Conservation (phyloP, 345 rosid genomes). For the Linum tenue region DNA sequence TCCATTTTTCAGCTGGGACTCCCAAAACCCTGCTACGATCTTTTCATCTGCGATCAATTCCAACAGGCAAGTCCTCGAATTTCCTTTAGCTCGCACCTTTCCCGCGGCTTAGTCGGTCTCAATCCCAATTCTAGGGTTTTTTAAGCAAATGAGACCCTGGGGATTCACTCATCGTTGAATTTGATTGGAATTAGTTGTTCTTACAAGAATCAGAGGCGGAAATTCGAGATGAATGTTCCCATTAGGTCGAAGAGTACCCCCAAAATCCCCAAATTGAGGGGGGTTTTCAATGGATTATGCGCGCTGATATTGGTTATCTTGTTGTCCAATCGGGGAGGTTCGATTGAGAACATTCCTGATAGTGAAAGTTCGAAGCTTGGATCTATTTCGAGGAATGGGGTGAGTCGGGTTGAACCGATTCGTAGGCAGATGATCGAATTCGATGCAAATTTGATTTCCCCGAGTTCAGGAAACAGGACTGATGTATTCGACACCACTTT, state of each 20-base stretch:
- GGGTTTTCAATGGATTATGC: conserved; percentile 14
- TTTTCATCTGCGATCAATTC: background rate
- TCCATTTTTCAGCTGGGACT: background rate
- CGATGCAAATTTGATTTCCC: background rate
- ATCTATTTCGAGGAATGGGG: conserved; percentile 7
- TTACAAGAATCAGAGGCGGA: background rate
- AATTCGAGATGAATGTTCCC: conserved; percentile 6
- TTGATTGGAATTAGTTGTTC: background rate
- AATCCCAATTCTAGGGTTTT: conserved; percentile 10
- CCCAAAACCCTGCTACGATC: background rate
- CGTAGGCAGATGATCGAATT: conserved; percentile 16
- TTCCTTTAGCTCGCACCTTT: background rate
- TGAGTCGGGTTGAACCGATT: background rate
- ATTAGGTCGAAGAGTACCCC: background rate
- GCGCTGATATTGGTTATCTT: conserved; percentile 12
- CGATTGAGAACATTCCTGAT: background rate
- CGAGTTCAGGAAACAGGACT: conserved; percentile 9
- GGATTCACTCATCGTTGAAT: background rate
- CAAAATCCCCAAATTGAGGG: conserved; percentile 13
- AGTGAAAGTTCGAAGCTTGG: background rate
- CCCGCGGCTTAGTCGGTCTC: background rate
- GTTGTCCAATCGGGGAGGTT: conserved; percentile 7
- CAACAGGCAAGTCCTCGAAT: background rate
- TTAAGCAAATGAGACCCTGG: conserved; percentile 13
- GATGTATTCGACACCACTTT: conserved; percentile 1